These are phyloP conservation scores for Ophiocordyceps camponoti-rufipedis DNA, from an alignment of 2,329 filamentous ascomycete species.

Conservation along the genomic window DNA sequence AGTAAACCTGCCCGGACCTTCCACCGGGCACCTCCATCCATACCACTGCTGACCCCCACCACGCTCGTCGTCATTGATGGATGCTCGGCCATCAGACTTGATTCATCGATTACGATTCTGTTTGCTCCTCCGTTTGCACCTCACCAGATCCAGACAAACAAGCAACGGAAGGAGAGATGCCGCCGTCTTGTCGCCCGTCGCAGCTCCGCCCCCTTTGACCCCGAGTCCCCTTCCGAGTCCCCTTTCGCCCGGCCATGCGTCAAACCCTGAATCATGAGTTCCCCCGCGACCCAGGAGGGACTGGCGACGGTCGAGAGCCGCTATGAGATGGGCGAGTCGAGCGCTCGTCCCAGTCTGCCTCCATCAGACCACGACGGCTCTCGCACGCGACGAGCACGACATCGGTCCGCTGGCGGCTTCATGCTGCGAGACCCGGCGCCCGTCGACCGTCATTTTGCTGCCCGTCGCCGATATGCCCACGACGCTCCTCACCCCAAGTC, in stretches of 20 bases:
- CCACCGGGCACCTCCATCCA: too few species aligned
- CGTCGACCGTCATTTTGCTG: conserved; percentile 13
- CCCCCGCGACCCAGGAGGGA: conserved; percentile 2
- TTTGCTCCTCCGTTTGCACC: neutral
- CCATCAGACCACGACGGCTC: conserved; percentile 7
- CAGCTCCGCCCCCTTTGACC: conserved; percentile 1
- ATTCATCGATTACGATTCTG: neutral
- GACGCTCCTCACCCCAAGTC: conserved; percentile 7
- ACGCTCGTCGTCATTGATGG: neutral
- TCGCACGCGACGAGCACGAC: conserved; percentile 17
- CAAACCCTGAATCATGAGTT: conserved; percentile 6
- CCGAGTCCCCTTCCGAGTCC: too few species aligned
- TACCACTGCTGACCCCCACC: neutral
- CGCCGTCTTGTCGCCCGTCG: conserved; percentile 1
- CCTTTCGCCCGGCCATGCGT: conserved; percentile 3
- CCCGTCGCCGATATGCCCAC: conserved; percentile 11
- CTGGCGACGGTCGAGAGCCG: conserved; percentile 8
- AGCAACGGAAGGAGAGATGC: conserved; percentile 1
- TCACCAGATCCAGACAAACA: neutral
- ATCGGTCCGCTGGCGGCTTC: conserved; percentile 30
- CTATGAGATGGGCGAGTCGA: conserved; percentile 27
- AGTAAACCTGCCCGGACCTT: too few species aligned
- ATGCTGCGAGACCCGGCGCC: conserved; percentile 26
- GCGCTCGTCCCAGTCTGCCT: conserved; percentile 6
- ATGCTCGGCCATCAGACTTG: neutral